Percentiles rank a stretch among this genome's conserved stretches.
phyloP scores from a whole-genome alignment of 805 yeast genomes.

The Danielia oregonensis region DNA sequence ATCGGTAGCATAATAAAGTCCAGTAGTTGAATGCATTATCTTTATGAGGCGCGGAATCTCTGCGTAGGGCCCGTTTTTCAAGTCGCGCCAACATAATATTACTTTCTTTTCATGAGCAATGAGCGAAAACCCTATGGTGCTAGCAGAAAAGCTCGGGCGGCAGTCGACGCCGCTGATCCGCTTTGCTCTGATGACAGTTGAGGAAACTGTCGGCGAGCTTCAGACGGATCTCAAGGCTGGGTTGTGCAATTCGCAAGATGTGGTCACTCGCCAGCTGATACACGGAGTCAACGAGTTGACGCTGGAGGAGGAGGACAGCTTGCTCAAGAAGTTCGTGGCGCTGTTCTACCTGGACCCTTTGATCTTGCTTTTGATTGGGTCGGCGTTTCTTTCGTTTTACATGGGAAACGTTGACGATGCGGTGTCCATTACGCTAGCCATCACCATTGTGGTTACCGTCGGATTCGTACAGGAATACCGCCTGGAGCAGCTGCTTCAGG shows the following conservation, averaged over 20 bases:
- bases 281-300: conserved; percentile 81
- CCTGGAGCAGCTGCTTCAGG: conserved; percentile 91
- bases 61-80: background rate
- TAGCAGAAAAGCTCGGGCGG: conserved; percentile 16
- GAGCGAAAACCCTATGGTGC: conserved; percentile 40
- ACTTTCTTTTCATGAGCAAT: too few species aligned
- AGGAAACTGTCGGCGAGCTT: conserved; percentile 61
- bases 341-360: conserved; percentile 90
- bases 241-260: conserved; percentile 64
- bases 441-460: conserved; percentile 88
- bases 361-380: conserved; percentile 81
- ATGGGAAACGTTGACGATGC: conserved; percentile 99
- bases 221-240: conserved; percentile 63
- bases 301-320: conserved; percentile 71
- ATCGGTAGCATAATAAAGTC: too few species aligned
- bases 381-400: conserved; percentile 79
- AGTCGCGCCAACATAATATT: background rate
- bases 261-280: conserved; percentile 61
- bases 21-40: too few species aligned
- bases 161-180: conserved; percentile 55
- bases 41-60: too few species aligned
- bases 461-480: conserved; percentile 97
- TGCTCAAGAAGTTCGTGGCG: conserved; percentile 67
- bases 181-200: conserved; percentile 58
- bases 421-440: conserved; percentile 87